phyloP scores from a whole-genome alignment of 139 green algal species.

The Chlamydomonas schloesseri region DNA sequence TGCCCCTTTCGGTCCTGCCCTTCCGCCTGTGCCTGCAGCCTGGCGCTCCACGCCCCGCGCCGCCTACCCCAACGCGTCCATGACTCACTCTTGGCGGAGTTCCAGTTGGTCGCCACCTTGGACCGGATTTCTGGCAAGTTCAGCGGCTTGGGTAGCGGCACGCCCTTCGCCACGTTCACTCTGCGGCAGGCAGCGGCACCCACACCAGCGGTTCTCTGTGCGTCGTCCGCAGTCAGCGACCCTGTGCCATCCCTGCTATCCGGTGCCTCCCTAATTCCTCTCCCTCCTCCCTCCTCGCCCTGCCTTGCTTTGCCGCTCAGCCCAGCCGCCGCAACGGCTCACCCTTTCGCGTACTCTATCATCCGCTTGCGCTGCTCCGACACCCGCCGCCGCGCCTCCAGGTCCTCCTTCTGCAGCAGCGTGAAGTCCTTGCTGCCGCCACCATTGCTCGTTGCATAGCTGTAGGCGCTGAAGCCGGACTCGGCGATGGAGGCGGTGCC shows the following conservation, averaged over 20 bases:
- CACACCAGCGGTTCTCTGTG: neutral
- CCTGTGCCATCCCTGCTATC: neutral
- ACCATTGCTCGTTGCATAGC: neutral
- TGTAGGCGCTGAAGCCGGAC: too few species aligned
- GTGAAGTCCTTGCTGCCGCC: conserved; percentile 6
- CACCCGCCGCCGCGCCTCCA: conserved; percentile 1
- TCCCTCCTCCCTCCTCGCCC: too few species aligned
- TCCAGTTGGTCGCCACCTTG: conserved; percentile 30
- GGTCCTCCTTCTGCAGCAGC: conserved; percentile 4
- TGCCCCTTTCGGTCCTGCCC: too few species aligned
- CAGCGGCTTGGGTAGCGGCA: conserved; percentile 20
- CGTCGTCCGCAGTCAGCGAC: neutral
- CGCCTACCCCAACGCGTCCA: too few species aligned
- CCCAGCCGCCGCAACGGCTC: neutral
- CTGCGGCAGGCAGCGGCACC: neutral
- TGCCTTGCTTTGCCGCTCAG: neutral
- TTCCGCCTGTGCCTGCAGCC: neutral
- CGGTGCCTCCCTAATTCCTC: too few species aligned
- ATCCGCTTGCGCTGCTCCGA: conserved; percentile 22
- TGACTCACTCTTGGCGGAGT: neutral
- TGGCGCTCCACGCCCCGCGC: too few species aligned
- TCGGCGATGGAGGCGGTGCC: too few species aligned
- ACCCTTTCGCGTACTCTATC: conserved; percentile 37
- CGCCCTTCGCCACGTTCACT: conserved; percentile 16
- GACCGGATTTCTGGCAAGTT: conserved; percentile 22